Evolutionary conservation across 106 monocot species (phyloP).

Genomic region (Apostasia shenzhenica): DNA sequence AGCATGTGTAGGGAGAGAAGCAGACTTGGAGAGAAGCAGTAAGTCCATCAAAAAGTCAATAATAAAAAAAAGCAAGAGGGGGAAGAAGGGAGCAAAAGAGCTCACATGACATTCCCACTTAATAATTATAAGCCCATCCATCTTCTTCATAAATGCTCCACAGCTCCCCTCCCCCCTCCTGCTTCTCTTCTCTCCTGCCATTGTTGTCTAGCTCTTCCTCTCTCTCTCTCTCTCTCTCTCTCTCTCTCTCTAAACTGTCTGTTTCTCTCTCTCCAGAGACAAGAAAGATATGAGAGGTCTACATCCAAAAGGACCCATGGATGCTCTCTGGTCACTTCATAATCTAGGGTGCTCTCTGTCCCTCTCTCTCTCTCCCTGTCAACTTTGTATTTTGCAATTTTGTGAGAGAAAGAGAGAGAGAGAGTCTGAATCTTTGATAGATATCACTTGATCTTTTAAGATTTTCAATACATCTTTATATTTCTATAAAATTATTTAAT

Average conservation of each 20-base stretch:
- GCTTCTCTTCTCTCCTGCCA: background rate
- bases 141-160: background rate
- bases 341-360: too few relatives aligned
- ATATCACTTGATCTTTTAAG: too few relatives aligned
- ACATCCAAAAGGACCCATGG: background rate
- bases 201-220: background rate
- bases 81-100: background rate
- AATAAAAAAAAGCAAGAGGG: conserved; percentile 7
- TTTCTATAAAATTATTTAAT: too few relatives aligned
- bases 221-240: background rate
- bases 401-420: too few relatives aligned
- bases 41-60: conserved; percentile 1
- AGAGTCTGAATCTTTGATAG: too few relatives aligned
- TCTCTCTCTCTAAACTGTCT: background rate
- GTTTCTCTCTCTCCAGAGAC: conserved; percentile 3
- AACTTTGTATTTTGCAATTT: too few relatives aligned
- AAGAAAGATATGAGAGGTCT: background rate
- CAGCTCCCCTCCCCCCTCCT: background rate
- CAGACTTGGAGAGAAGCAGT: background rate
- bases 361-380: too few relatives aligned
- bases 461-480: too few relatives aligned
- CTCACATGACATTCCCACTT: conserved; percentile 6
- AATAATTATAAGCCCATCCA: too few relatives aligned
- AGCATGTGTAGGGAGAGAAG: background rate
- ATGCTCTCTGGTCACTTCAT: too few relatives aligned